Conservation (phyloP, 345 rosid species). For the Clausena lansium region DNA sequence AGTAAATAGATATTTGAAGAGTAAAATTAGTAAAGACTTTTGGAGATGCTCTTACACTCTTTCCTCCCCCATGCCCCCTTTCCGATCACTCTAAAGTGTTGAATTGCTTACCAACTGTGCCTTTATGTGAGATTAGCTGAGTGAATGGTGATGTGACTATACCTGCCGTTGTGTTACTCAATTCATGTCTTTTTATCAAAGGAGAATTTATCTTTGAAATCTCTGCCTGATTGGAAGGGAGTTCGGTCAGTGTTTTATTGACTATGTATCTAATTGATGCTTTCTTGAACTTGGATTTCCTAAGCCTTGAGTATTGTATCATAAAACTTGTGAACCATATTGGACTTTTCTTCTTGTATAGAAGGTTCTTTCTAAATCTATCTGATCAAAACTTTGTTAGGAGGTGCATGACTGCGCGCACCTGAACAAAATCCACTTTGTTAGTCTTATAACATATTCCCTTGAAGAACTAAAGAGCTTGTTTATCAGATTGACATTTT, state of each 20-base stretch:
- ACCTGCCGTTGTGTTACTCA: background rate
- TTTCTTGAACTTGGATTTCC: conserved; percentile 1
- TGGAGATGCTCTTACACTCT: too few relatives aligned
- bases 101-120: background rate
- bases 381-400: background rate
- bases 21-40: too few relatives aligned
- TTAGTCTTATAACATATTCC: background rate
- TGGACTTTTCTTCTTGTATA: background rate
- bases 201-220: background rate
- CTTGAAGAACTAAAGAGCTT: background rate
- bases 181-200: background rate
- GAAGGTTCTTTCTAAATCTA: background rate
- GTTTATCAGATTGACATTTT: background rate
- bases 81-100: background rate
- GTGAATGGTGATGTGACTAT: background rate
- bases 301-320: too few relatives aligned
- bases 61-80: background rate
- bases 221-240: background rate
- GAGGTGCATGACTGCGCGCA: too few relatives aligned
- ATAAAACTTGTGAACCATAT: background rate
- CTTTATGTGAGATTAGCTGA: background rate
- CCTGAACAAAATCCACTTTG: too few relatives aligned
- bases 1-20: too few relatives aligned
- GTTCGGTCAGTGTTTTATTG: background rate
- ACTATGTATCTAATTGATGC: background rate